phyloP scores from a whole-genome alignment of 768 basidiomycete species.

The Leccinum rimulosum region DNA sequence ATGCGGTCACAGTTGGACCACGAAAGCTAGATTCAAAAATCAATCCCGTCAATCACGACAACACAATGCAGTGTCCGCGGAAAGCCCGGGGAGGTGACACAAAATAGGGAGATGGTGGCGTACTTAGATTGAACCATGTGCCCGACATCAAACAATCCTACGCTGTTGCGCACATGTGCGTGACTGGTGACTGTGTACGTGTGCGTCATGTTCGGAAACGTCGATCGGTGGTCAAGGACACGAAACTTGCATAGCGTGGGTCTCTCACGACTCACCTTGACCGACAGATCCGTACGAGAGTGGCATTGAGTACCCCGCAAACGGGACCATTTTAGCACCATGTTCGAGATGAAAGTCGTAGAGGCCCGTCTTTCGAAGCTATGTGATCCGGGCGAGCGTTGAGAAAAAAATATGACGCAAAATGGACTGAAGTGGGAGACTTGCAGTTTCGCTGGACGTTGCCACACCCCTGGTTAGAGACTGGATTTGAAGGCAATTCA shows the following conservation, averaged over 20 bases:
- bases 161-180: slow-evolving; percentile 77
- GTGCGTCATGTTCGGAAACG: neutral
- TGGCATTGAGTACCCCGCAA: slow-evolving; percentile 96
- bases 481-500: neutral
- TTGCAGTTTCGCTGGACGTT: slow-evolving; percentile 20
- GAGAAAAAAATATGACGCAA: slow-evolving; percentile 1
- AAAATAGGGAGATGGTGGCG: slow-evolving; percentile 17
- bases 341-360: slow-evolving; percentile 86
- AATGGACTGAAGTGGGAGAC: neutral
- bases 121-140: slow-evolving; percentile 97
- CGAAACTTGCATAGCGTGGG: neutral
- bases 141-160: slow-evolving; percentile 93
- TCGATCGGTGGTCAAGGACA: slow-evolving; percentile 11
- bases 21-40: slow-evolving; percentile 61
- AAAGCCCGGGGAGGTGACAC: neutral
- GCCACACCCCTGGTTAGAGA: slow-evolving; percentile 14
- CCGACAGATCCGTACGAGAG: slow-evolving; percentile 80
- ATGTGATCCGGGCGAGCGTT: neutral
- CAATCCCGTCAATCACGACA: neutral
- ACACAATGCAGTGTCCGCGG: neutral
- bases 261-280: slow-evolving; percentile 51
- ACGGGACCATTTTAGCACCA: slow-evolving; percentile 93
- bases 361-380: slow-evolving; percentile 67
- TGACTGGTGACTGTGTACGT: slow-evolving; percentile 76
- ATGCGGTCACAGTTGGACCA: slow-evolving; percentile 71